Evolutionary conservation across 1,139 yeast species (phyloP).

Genomic region (Hanseniaspora gamundiae): DNA sequence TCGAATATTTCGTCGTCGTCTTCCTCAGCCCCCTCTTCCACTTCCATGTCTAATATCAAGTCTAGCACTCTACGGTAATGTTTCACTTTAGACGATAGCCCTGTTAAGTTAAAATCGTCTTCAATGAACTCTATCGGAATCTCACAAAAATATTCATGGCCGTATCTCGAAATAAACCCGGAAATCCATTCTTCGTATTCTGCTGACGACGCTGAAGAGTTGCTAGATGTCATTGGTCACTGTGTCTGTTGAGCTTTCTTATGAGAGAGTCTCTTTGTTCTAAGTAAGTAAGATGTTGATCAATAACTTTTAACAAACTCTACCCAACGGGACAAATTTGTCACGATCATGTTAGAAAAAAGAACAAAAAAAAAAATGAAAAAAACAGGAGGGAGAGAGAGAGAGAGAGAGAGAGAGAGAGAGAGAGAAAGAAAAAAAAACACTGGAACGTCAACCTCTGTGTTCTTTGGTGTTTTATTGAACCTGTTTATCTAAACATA

Average conservation of each 20-base stretch:
- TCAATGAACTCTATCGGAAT: conserved; percentile 89
- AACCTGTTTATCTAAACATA: too few species aligned
- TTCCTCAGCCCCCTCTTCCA: conserved; percentile 10
- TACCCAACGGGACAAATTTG: too few species aligned
- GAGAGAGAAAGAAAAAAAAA: too few species aligned
- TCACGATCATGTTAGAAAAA: too few species aligned
- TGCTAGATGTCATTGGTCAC: background rate
- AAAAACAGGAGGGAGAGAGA: too few species aligned
- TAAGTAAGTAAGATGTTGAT: background rate
- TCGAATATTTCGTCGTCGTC: conserved; percentile 1
- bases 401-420: too few species aligned
- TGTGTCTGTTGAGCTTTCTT: background rate
- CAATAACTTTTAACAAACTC: too few species aligned
- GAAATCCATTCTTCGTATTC: conserved; percentile 71
- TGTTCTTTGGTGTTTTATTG: too few species aligned
- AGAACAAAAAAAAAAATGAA: too few species aligned
- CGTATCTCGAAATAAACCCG: conserved; percentile 75
- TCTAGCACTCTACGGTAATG: conserved; percentile 87
- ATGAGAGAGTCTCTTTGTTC: background rate
- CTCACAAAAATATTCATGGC: conserved; percentile 88
- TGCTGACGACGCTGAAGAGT: background rate
- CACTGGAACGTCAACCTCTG: too few species aligned
- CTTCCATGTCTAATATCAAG: conserved; percentile 37
- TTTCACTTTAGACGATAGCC: conserved; percentile 75
- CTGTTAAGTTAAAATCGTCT: conserved; percentile 92